Evolutionary conservation across 2,329 filamentous ascomycete genomes (phyloP), one percentile per base, ranked within the genome.

Genomic region (Thielaviopsis populi): DNA sequence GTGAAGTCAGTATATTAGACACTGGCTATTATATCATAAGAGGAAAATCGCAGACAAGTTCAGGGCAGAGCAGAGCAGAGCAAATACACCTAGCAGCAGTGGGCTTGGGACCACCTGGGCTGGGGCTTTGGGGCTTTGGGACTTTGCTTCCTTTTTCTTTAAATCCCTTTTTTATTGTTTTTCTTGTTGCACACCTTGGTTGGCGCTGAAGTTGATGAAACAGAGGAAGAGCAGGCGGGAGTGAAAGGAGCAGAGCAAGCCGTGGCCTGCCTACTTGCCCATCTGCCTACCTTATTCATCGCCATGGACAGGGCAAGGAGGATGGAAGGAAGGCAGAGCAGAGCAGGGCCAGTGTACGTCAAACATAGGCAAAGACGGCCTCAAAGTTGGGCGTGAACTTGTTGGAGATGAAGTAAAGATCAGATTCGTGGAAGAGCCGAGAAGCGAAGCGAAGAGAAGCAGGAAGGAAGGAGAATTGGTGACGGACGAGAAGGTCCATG

Each of bases 171-270:
- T 8, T 3, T 48, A 19, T 48, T n/a, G n/a, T 48, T 48, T 43
- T 50, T 7, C 7, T 50, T 24, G 24, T 2, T 24, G 19, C 46
- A 24, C 46, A 24, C 24, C 46, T 50, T 50, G 46, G 50, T 13
- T 56, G 50, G 50, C 50, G 50, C 50, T 56, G 50, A 56, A 30
- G 46, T 33, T 33, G 50, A 56, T 56, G 50, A n/a, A 56, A 56
- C 50, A 56, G n/a, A 19, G 50, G 50, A 56, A 56, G 27, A n/a
- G 27, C 24, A 19, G 30, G 7, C 3, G 50, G 50, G 50, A 56
- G 50, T 56, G 24, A 56, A 56, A 56, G 50, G 50, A 56, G 50
- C 3, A 30, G 13, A 54, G n/a, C 50, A 54, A 22, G 6, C 22
- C 19, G 10, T 13, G 13, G n/a, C 48, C 48, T 27, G 13, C 15